Percentiles rank a stretch among this genome's conserved stretches.
These are phyloP conservation scores for Sugiyamaella boreocaroliniensis DNA, from an alignment of 805 yeast genomes.

Conservation along the genomic window DNA sequence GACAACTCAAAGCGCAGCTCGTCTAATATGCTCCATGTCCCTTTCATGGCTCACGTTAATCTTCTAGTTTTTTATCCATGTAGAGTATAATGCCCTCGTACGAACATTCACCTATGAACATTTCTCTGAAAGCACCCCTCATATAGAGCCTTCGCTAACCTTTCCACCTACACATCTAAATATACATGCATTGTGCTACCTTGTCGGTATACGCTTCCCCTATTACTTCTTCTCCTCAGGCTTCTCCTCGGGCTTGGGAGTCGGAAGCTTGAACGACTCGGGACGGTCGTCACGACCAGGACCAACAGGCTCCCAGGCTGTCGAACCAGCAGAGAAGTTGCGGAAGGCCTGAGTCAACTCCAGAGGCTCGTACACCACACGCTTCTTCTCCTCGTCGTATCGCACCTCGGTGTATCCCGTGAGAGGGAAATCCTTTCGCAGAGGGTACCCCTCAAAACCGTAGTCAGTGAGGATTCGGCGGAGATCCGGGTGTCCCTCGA, in stretches of 20 bases:
- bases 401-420: conserved; percentile 87
- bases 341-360: conserved; percentile 91
- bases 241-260: conserved; percentile 67
- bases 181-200: background rate
- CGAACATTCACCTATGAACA: background rate
- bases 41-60: too few relatives aligned
- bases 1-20: conserved; percentile 33
- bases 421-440: conserved; percentile 88
- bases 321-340: conserved; percentile 79
- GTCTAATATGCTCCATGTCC: background rate
- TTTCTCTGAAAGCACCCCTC: too few relatives aligned
- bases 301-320: conserved; percentile 90
- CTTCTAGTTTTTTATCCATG: background rate
- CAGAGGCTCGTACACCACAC: conserved; percentile 82
- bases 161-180: background rate
- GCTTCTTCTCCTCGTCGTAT: conserved; percentile 84
- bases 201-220: background rate
- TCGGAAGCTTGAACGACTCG: conserved; percentile 71
- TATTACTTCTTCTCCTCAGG: conserved; percentile 36
- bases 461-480: conserved; percentile 87
- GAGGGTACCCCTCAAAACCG: conserved; percentile 88
- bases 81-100: background rate
- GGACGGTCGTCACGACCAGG: conserved; percentile 80
- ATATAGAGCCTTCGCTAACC: background rate
- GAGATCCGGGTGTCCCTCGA: conserved; percentile 83